Evolutionary conservation across 768 basidiomycete species (phyloP).

Genomic region (Suillus discolor): DNA sequence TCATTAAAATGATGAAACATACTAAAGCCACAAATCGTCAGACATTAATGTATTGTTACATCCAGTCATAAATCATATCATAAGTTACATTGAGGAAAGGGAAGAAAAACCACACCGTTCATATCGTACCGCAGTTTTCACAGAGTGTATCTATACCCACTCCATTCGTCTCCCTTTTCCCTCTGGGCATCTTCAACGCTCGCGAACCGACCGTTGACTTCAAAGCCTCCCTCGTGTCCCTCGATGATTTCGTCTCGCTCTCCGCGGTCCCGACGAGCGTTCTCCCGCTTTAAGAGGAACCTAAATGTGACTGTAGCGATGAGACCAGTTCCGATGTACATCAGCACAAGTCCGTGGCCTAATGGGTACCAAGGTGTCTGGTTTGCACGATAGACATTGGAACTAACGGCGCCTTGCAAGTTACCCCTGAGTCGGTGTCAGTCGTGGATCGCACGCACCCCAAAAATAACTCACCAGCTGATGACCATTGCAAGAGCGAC

Average conservation of each 20-base stretch:
- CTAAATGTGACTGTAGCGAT: slow-evolving; percentile 46
- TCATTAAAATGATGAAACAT: background rate
- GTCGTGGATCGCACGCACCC: background rate
- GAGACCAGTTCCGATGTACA: slow-evolving; percentile 71
- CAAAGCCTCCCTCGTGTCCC: slow-evolving; percentile 35
- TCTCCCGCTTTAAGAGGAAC: slow-evolving; percentile 55
- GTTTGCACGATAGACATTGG: slow-evolving; percentile 71
- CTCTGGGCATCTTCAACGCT: slow-evolving; percentile 65
- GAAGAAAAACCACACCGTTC: background rate
- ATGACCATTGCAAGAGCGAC: slow-evolving; percentile 73
- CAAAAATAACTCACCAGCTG: slow-evolving; percentile 46
- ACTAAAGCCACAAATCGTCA: background rate
- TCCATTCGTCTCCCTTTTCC: slow-evolving; percentile 76
- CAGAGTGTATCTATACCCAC: slow-evolving; percentile 70
- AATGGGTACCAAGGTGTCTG: slow-evolving; percentile 73
- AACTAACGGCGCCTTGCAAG: slow-evolving; percentile 75
- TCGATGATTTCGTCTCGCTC: slow-evolving; percentile 69
- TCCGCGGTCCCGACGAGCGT: slow-evolving; percentile 64
- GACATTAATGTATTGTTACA: slow-evolving; percentile 1
- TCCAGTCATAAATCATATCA: background rate
- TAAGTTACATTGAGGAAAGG: background rate
- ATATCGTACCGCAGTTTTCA: slow-evolving; percentile 28
- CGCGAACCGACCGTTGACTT: slow-evolving; percentile 58
- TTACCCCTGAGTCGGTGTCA: slow-evolving; percentile 51
- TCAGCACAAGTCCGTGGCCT: slow-evolving; percentile 62